Evolutionary conservation across 2,329 filamentous ascomycete species (phyloP).

Genomic region (Raffaelea arxii): DNA sequence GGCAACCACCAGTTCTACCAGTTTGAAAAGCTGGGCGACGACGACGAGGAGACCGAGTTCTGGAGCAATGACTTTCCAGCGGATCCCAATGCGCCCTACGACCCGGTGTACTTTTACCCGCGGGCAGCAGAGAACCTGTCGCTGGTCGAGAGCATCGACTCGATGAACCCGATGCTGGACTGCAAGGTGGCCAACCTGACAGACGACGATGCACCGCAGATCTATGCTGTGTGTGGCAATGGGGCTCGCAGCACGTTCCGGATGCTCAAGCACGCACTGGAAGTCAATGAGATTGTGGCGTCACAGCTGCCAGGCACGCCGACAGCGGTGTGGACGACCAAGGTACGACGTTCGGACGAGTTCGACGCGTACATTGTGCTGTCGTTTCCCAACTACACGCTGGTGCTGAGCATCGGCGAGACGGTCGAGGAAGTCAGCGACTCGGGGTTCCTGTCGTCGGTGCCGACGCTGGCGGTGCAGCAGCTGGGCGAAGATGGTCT

Average conservation of each 20-base stretch:
- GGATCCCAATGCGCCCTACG: slow-evolving; percentile 61
- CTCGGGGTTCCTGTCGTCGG: slow-evolving; percentile 81
- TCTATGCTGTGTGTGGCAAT: slow-evolving; percentile 85
- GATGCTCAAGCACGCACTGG: slow-evolving; percentile 82
- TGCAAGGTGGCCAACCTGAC: slow-evolving; percentile 87
- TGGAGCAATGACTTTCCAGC: slow-evolving; percentile 72
- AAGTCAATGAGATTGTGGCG: slow-evolving; percentile 92
- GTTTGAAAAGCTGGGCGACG: slow-evolving; percentile 93
- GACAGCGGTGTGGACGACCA: slow-evolving; percentile 90
- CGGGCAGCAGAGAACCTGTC: slow-evolving; percentile 72
- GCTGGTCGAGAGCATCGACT: slow-evolving; percentile 73
- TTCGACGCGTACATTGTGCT: slow-evolving; percentile 95
- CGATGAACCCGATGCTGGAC: slow-evolving; percentile 84
- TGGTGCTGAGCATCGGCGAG: slow-evolving; percentile 91
- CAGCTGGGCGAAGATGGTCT: slow-evolving; percentile 89
- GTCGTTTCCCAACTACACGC: slow-evolving; percentile 79
- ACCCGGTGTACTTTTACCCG: slow-evolving; percentile 77
- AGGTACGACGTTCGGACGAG: slow-evolving; percentile 68
- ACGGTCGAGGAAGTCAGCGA: slow-evolving; percentile 94
- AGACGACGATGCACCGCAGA: slow-evolving; percentile 89
- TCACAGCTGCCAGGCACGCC: slow-evolving; percentile 85
- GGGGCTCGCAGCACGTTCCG: slow-evolving; percentile 85
- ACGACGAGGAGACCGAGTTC: slow-evolving; percentile 83
- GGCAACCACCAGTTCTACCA: slow-evolving; percentile 95
- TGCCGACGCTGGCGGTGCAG: slow-evolving; percentile 84